Conservation (phyloP, 495 filamentous ascomycete species). For the Corynascus novoguineensis region DNA sequence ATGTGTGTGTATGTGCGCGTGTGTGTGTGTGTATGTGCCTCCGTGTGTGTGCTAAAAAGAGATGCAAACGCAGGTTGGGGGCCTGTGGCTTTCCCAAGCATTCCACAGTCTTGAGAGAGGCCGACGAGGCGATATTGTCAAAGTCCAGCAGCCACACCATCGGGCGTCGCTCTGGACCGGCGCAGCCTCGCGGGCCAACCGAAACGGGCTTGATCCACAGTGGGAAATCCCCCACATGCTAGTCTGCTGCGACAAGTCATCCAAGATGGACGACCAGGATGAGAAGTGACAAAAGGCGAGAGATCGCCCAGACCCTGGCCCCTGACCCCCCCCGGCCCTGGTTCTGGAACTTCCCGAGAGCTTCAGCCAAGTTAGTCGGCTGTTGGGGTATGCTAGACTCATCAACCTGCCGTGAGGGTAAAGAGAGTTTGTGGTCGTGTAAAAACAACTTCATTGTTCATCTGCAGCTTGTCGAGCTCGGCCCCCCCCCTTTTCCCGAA, state of each 20-base stretch:
- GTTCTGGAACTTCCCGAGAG: not conserved
- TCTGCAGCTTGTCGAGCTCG: constrained; percentile 18
- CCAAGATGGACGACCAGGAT: not conserved
- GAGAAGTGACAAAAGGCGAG: not conserved
- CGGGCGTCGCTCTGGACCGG: not conserved
- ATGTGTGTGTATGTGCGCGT: too few species aligned
- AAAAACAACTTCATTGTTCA: constrained; percentile 17
- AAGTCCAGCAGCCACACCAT: constrained; percentile 2
- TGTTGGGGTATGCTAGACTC: constrained; percentile 10
- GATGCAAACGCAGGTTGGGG: constrained; percentile 19
- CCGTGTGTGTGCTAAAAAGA: constrained; percentile 12
- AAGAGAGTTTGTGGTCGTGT: not conserved
- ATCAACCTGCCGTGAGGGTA: not conserved
- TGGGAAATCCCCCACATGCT: not conserved
- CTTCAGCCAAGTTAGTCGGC: not conserved
- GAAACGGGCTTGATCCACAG: not conserved
- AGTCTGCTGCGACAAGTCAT: not conserved
- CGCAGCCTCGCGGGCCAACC: constrained; percentile 12
- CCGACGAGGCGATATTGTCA: not conserved
- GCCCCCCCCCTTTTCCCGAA: not conserved
- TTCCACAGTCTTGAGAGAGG: constrained; percentile 10
- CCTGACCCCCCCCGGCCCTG: not conserved
- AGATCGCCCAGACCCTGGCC: constrained; percentile 2
- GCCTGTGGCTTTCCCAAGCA: constrained; percentile 18
- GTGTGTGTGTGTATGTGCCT: not conserved